Percentiles rank a stretch among this genome's conserved stretches.
These are phyloP conservation scores for Venturia effusa DNA, from an alignment of 2,329 filamentous ascomycete species.

Conservation along the genomic window DNA sequence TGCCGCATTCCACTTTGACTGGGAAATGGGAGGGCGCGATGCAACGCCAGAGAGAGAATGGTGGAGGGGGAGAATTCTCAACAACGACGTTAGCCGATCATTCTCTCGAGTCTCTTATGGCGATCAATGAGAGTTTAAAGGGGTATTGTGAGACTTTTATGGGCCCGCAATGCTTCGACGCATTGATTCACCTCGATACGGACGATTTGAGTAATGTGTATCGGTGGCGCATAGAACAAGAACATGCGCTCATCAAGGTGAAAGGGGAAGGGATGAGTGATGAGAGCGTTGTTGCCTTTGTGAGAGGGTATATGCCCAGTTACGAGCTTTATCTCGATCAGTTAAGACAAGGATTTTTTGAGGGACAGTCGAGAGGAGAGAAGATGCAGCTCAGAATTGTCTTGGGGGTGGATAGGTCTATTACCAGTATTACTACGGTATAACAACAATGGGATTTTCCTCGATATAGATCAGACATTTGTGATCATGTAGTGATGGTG, in stretches of 20 bases:
- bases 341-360: conserved; percentile 34
- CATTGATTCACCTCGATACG: conserved; percentile 8
- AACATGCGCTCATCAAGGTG: conserved; percentile 53
- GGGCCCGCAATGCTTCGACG: conserved; percentile 4
- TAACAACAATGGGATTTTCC: neutral
- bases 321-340: conserved; percentile 39
- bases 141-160: conserved; percentile 8
- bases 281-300: conserved; percentile 67
- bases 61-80: neutral
- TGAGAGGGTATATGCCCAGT: conserved; percentile 49
- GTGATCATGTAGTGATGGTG: neutral
- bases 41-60: neutral
- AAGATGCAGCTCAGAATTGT: neutral
- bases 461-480: neutral
- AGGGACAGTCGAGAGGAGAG: conserved; percentile 14
- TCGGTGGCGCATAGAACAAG: conserved; percentile 73
- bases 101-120: neutral
- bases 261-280: conserved; percentile 73
- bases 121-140: conserved; percentile 8
- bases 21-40: conserved; percentile 35
- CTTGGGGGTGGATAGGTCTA: neutral
- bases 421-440: neutral
- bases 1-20: conserved; percentile 44
- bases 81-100: conserved; percentile 1
- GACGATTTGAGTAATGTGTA: conserved; percentile 36